Evolutionary conservation across 345 rosid species (phyloP), one percentile per base, ranked within the genome.

Genomic region (Angophora floribunda): DNA sequence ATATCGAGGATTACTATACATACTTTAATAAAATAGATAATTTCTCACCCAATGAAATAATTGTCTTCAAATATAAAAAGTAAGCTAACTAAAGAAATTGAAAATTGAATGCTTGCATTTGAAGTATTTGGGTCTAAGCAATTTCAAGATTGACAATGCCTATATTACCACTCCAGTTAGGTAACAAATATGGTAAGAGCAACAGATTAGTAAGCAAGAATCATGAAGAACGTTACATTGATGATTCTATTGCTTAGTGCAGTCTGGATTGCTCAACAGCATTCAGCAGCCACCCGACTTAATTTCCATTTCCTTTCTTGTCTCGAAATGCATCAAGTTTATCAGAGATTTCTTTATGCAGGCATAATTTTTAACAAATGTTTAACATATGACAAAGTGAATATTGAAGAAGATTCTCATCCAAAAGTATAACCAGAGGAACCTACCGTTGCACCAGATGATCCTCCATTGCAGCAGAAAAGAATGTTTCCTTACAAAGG

Each of bases 401-500:
- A 63, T 63, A n/a, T 63, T 63, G 75, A 63, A 63, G 9, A 63
- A n/a, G 41, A 63, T n/a, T 30, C 75, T 14, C 36, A n/a, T 63
- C 41, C 41, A 63, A 63, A 63, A 14, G 8, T 14, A n/a, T 7
- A 78, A 16, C 14, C 36, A 21, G 41, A 79, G 52, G 85, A 86
- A 89, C 97, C 79, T 86, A 96, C 99, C 93, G 93, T 87, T 86
- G 89, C 90, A 96, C 96, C 30, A 92, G 92, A 87, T 93, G 89
- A 93, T 96, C 99, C 86, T 94, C 96, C 98, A 97, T 96, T 87
- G 92, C 24, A 89, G 94, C 85, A 89, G 97, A 93, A 91, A 96
- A 96, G 89, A 96, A 96, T 51, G 99, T 96, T 90, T 97, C 98
- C 85, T 93, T 96, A 63, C 99, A 97, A 86, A 96, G 98, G 85